A percentile compares a stretch with the other conserved stretches of the same genome.
These are phyloP conservation scores for Erodium texanum DNA, from an alignment of 441 rosid species.

Conservation along the genomic window DNA sequence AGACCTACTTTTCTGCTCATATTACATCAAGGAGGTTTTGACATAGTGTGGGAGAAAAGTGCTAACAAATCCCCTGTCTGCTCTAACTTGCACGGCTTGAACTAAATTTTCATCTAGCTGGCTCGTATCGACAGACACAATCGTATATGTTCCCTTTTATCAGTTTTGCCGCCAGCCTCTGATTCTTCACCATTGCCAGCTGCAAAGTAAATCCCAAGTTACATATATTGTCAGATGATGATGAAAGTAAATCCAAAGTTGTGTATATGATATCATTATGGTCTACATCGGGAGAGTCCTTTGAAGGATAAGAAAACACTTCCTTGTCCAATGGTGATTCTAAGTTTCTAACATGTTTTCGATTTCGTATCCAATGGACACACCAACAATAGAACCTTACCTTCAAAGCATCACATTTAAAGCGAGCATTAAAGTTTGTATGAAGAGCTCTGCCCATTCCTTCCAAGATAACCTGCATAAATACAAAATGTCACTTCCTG, in stretches of 20 bases:
- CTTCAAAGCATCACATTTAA: constrained; percentile 87
- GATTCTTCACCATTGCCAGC: constrained; percentile 99
- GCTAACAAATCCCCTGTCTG: too few relatives aligned
- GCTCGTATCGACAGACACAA: constrained; percentile 89
- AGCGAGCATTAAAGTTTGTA: constrained; percentile 74
- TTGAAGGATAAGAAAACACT: too few relatives aligned
- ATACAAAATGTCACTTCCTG: not conserved
- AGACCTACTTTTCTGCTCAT: not conserved
- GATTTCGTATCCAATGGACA: too few relatives aligned
- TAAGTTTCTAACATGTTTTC: too few relatives aligned
- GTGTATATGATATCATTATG: not conserved
- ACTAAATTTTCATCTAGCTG: constrained; percentile 34
- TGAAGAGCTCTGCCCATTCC: constrained; percentile 99
- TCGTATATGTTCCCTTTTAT: constrained; percentile 77
- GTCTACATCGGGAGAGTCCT: not conserved
- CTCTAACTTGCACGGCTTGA: not conserved
- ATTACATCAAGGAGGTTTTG: too few relatives aligned
- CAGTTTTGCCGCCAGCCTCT: constrained; percentile 87
- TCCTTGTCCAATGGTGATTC: too few relatives aligned
- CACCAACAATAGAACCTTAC: constrained; percentile 25
- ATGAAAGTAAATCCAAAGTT: too few relatives aligned
- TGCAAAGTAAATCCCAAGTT: constrained; percentile 26
- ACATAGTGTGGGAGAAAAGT: too few relatives aligned
- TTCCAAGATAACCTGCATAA: constrained; percentile 72
- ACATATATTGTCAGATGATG: too few relatives aligned